These are phyloP conservation scores for Cutaneotrichosporon sp. DNA, from an alignment of 1,284 basidiomycete genomes.

Conservation along the genomic window DNA sequence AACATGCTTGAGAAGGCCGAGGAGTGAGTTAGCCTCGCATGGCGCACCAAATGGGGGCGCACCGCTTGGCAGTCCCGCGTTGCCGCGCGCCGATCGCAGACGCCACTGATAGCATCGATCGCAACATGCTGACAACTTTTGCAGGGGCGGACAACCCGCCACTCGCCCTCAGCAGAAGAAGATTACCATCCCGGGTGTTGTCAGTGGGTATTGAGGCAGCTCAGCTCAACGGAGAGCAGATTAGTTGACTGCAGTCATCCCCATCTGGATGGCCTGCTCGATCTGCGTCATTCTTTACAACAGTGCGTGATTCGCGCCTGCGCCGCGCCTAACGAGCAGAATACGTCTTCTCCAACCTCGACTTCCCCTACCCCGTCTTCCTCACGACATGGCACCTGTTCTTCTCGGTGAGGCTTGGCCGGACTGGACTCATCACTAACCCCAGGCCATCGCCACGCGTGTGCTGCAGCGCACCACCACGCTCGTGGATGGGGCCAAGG, in stretches of 20 bases:
- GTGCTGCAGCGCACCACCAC: slow-evolving; percentile 80
- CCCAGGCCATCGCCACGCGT: slow-evolving; percentile 78
- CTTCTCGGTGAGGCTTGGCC: slow-evolving; percentile 59
- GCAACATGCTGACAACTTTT: background rate
- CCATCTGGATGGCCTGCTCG: slow-evolving; percentile 70
- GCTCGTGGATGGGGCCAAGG: slow-evolving; percentile 82
- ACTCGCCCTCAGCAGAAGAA: slow-evolving; percentile 40
- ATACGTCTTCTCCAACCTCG: slow-evolving; percentile 74
- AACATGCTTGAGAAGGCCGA: slow-evolving; percentile 20
- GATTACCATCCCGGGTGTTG: slow-evolving; percentile 45
- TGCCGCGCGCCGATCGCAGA: no score
- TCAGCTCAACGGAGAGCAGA: no score
- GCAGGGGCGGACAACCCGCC: slow-evolving; percentile 3
- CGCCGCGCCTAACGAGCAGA: slow-evolving; percentile 42
- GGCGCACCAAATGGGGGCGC: no score
- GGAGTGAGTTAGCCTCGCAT: slow-evolving; percentile 14
- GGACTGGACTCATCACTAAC: slow-evolving; percentile 41
- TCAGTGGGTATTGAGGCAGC: slow-evolving; percentile 37
- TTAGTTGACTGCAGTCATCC: slow-evolving; percentile 45
- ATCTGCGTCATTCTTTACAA: slow-evolving; percentile 95
- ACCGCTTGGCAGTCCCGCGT: no score
- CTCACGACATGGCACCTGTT: slow-evolving; percentile 79
- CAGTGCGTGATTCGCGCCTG: slow-evolving; percentile 47
- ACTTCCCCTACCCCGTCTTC: slow-evolving; percentile 81
- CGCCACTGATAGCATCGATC: no score